Evolutionary conservation across 768 basidiomycete genomes (phyloP).

Genomic region (Leucocoprinus sp.): DNA sequence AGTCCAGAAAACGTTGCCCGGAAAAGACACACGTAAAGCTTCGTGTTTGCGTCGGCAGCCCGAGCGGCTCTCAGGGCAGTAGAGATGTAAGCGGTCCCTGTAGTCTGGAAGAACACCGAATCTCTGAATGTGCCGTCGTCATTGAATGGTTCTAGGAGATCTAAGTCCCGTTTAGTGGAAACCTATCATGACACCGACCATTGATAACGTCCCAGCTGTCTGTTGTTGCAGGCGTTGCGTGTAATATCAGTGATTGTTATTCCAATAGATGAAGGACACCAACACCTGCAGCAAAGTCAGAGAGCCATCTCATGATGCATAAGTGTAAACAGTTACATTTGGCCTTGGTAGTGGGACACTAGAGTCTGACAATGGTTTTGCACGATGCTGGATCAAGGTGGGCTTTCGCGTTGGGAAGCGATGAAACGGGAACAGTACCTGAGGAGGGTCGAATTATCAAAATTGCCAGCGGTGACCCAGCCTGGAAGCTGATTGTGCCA

Average conservation of each 20-base stretch:
- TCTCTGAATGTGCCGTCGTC: slow-evolving; percentile 50
- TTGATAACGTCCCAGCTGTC: slow-evolving; percentile 50
- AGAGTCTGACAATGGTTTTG: slow-evolving; percentile 40
- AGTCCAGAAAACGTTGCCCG: not conserved
- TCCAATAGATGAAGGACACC: slow-evolving; percentile 1
- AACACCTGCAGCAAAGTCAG: slow-evolving; percentile 11
- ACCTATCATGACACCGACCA: slow-evolving; percentile 19
- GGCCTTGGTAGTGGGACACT: slow-evolving; percentile 44
- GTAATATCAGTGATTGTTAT: not conserved
- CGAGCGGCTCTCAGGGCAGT: slow-evolving; percentile 47
- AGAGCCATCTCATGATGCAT: not conserved
- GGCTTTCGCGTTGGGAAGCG: not conserved
- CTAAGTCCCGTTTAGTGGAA: not conserved
- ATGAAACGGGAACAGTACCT: slow-evolving; percentile 6
- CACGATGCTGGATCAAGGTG: slow-evolving; percentile 23
- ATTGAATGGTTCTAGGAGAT: slow-evolving; percentile 41
- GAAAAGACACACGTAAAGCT: slow-evolving; percentile 38
- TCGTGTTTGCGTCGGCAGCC: slow-evolving; percentile 44
- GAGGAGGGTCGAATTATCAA: slow-evolving; percentile 18
- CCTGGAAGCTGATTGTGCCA: slow-evolving; percentile 47
- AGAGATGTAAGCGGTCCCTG: slow-evolving; percentile 40
- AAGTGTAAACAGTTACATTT: slow-evolving; percentile 27
- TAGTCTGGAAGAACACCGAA: slow-evolving; percentile 44
- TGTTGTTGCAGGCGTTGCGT: slow-evolving; percentile 6
- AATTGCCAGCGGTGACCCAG: slow-evolving; percentile 36